Percentiles rank a stretch among this genome's conserved stretches.
Evolutionary conservation across 2,329 filamentous ascomycete species (phyloP).

Genomic region (Aureobasidium subglaciale): DNA sequence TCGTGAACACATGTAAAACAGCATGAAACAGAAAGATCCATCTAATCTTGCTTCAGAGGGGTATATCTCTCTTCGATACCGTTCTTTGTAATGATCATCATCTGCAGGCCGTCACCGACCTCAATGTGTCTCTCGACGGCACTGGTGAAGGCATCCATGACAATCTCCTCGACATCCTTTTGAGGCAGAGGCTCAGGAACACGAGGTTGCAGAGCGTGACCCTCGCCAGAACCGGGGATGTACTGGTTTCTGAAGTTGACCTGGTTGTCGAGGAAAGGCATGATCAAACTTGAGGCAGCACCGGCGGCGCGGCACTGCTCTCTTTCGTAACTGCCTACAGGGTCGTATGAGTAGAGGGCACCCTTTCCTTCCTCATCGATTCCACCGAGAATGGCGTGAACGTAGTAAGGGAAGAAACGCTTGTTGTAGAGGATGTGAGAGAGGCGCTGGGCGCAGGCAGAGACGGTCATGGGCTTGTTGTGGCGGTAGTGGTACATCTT

Average conservation of each 20-base stretch:
- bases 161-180: slow-evolving; percentile 72
- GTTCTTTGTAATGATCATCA: slow-evolving; percentile 82
- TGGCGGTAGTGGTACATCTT: slow-evolving; percentile 99
- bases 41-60: slow-evolving; percentile 80
- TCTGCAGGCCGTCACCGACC: slow-evolving; percentile 92
- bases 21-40: neutral
- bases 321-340: slow-evolving; percentile 93
- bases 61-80: slow-evolving; percentile 82
- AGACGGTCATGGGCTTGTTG: slow-evolving; percentile 90
- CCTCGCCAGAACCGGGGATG: slow-evolving; percentile 74
- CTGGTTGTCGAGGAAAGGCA: slow-evolving; percentile 98
- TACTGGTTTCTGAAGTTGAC: slow-evolving; percentile 99
- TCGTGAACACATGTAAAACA: slow-evolving; percentile 11
- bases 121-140: slow-evolving; percentile 96
- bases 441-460: slow-evolving; percentile 88
- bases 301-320: slow-evolving; percentile 94
- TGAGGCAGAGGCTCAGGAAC: slow-evolving; percentile 61
- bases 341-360: slow-evolving; percentile 94
- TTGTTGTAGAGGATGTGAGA: slow-evolving; percentile 95
- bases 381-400: slow-evolving; percentile 86
- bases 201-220: slow-evolving; percentile 70
- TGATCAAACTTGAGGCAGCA: slow-evolving; percentile 79
- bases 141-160: slow-evolving; percentile 96
- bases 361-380: slow-evolving; percentile 92
- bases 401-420: slow-evolving; percentile 99